Conservation (phyloP, 2,329 filamentous ascomycete genomes). For the Immersiporthe knoxdaviesiana region DNA sequence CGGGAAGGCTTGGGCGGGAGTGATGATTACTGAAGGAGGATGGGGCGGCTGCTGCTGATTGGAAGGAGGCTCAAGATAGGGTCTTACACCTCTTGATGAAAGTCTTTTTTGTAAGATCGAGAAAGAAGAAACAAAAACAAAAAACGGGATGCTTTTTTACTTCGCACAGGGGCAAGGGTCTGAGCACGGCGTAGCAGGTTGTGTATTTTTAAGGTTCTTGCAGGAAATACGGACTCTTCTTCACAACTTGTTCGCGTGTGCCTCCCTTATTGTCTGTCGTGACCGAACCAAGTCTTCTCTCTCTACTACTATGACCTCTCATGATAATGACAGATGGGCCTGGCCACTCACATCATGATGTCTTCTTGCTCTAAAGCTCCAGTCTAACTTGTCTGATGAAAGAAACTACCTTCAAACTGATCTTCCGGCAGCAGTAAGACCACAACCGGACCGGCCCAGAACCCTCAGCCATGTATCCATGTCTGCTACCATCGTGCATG, state of each 20-base stretch:
- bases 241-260: neutral
- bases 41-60: neutral
- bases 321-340: too few relatives aligned
- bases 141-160: constrained; percentile 26
- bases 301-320: neutral
- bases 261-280: neutral
- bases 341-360: too few relatives aligned
- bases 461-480: constrained; percentile 7
- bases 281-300: constrained; percentile 3
- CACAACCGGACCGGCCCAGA: constrained; percentile 17
- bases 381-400: too few relatives aligned
- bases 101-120: neutral
- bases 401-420: too few relatives aligned
- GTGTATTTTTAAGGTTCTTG: constrained; percentile 26
- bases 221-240: constrained; percentile 28
- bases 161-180: constrained; percentile 26
- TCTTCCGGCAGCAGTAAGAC: neutral
- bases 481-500: neutral
- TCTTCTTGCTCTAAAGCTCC: too few relatives aligned
- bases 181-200: constrained; percentile 29
- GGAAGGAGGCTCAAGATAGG: constrained; percentile 9
- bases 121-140: constrained; percentile 18
- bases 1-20: constrained; percentile 23
- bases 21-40: constrained; percentile 14
- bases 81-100: too few relatives aligned